phyloP scores from a whole-genome alignment of 257 asterid genomes.

The Coffea canephora region DNA sequence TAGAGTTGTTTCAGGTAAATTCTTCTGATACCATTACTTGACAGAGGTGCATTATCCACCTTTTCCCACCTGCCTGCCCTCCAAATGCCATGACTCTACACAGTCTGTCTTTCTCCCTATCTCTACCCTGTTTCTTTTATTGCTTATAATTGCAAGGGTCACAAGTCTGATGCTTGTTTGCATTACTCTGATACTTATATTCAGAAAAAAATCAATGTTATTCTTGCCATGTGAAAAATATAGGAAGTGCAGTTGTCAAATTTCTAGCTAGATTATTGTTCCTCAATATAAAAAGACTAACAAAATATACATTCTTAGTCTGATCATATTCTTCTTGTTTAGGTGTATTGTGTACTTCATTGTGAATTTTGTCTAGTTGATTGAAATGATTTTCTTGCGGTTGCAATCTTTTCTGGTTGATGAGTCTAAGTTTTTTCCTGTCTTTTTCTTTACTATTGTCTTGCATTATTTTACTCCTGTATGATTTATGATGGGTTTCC shows the following conservation, averaged over 20 bases:
- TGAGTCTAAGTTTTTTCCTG: too few relatives aligned
- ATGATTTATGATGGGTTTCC: too few relatives aligned
- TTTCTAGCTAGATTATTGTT: not conserved
- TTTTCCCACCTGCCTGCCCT: too few relatives aligned
- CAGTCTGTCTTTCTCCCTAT: not conserved
- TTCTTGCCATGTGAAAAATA: too few relatives aligned
- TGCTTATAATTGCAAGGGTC: not conserved
- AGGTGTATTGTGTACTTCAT: too few relatives aligned
- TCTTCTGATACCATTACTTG: not conserved
- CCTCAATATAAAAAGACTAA: not conserved
- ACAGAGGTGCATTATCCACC: too few relatives aligned
- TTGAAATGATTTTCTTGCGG: too few relatives aligned
- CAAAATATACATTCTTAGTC: too few relatives aligned
- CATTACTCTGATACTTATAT: not conserved
- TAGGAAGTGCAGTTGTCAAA: not conserved
- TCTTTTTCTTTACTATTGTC: not conserved
- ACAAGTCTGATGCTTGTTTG: not conserved
- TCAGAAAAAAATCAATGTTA: too few relatives aligned
- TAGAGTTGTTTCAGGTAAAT: constrained; percentile 65
- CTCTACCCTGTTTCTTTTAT: not conserved
- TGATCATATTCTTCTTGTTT: too few relatives aligned
- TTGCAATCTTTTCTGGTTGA: not conserved
- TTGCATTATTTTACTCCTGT: not conserved
- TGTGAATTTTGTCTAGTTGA: too few relatives aligned
- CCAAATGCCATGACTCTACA: too few relatives aligned